Conservation (phyloP, 139 green algal genomes). For the Nannochloris sp. region DNA sequence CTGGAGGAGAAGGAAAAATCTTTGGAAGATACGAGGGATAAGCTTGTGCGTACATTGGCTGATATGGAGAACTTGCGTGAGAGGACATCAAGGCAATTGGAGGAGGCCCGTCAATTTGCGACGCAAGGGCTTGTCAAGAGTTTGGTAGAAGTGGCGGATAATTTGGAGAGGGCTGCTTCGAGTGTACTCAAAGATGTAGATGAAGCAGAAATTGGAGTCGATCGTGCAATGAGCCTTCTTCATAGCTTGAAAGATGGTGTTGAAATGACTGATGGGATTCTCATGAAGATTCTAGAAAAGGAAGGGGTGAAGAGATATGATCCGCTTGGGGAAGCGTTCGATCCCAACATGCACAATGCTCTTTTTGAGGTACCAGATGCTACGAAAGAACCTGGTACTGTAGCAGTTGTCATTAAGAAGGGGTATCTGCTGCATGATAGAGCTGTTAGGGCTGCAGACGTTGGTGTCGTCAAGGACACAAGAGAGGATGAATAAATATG, state of each 20-base stretch:
- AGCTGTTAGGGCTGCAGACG: slow-evolving; percentile 70
- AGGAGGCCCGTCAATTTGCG: slow-evolving; percentile 70
- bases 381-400: slow-evolving; percentile 57
- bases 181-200: slow-evolving; percentile 49
- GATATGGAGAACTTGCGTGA: slow-evolving; percentile 92
- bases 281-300: slow-evolving; percentile 53
- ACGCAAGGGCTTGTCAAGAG: slow-evolving; percentile 78
- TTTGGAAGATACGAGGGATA: slow-evolving; percentile 48
- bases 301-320: slow-evolving; percentile 32
- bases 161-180: slow-evolving; percentile 69
- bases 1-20: slow-evolving; percentile 16
- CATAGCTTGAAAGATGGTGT: slow-evolving; percentile 73
- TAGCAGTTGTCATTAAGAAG: slow-evolving; percentile 70
- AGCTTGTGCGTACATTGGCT: slow-evolving; percentile 59
- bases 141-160: slow-evolving; percentile 91
- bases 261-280: slow-evolving; percentile 70
- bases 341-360: slow-evolving; percentile 90
- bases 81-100: slow-evolving; percentile 53
- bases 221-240: slow-evolving; percentile 46
- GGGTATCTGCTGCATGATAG: slow-evolving; percentile 79
- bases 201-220: slow-evolving; percentile 22
- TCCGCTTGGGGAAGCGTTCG: slow-evolving; percentile 72
- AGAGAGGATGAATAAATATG: neutral
- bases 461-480: slow-evolving; percentile 55
- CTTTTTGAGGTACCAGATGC: slow-evolving; percentile 80